Base-by-base conservation (phyloP, 305 asterid genomes). In the Plantago coronopus region DNA sequence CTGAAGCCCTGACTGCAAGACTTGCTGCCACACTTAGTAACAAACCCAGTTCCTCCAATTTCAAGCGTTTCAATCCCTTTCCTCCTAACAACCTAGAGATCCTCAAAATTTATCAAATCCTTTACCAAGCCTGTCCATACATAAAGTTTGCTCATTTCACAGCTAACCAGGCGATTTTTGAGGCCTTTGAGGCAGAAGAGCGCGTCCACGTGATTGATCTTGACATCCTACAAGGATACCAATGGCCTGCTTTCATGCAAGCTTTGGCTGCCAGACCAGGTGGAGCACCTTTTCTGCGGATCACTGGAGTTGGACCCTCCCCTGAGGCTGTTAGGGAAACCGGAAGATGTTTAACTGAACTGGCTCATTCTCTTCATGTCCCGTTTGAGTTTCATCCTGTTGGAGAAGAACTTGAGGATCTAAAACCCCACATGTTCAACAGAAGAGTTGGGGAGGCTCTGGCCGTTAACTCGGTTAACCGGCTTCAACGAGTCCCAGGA, bases 241-340 rank as follows among this genome's bases (percentile, higher is more conserved):
- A 88, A 59, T 88, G 96, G 96, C 96, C 96, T 17, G 95, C 95
- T 48, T 88, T 88, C 79, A 83, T 88, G 87, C 96, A 88, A 68
- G 96, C 96, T 27, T 67, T 88, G 3, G 96, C 91, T 0, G 91
- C 95, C 45, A 72, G 96, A 51, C 96, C 89, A 0, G 91, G 89
- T 0, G 95, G 96, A 0, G 85, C 95, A 9, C 96, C 96, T 0
- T 85, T 81, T 59, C 81, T 88, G 10, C 69, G 95, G 6, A 85
- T 88, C 49, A 85, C 95, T 0, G 96, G 96, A 29, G 88, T 88
- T 3, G 93, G 95, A 1, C 85, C 90, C 4, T 77, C 72, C 9
- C 83, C 82, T 0, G 89, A 88, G 34, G 57, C 82, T 0, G 89
- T 85, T 3, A 65, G 72, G 63, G 96, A 88, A 72, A 85, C 95